Evolutionary conservation across 306 rosid genomes (phyloP).

Genomic region (Urtica urens): DNA sequence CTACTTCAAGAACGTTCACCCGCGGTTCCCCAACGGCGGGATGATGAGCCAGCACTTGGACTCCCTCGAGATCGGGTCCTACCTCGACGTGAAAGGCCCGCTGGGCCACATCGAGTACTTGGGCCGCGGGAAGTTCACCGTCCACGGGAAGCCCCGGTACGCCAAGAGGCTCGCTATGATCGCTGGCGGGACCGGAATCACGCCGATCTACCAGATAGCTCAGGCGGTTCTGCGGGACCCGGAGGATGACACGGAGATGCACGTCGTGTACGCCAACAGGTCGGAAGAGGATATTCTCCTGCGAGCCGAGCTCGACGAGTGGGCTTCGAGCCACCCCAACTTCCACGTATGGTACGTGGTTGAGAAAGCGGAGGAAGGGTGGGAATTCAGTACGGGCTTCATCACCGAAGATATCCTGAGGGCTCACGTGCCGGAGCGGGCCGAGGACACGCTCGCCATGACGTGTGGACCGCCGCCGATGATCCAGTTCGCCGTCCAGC

Average conservation of each 20-base stretch:
- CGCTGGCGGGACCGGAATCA: slow-evolving; percentile 87
- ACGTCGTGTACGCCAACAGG: slow-evolving; percentile 62
- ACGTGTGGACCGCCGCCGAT: slow-evolving; percentile 79
- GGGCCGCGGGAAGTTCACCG: slow-evolving; percentile 47
- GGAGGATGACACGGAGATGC: slow-evolving; percentile 64
- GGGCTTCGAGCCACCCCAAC: slow-evolving; percentile 44
- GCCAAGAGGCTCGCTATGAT: slow-evolving; percentile 58
- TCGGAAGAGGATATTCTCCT: slow-evolving; percentile 66
- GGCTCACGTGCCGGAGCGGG: slow-evolving; percentile 50
- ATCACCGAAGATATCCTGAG: slow-evolving; percentile 44
- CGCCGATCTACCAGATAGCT: slow-evolving; percentile 70
- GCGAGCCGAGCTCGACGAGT: slow-evolving; percentile 53
- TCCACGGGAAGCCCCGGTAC: slow-evolving; percentile 39
- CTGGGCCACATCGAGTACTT: slow-evolving; percentile 71
- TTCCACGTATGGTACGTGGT: slow-evolving; percentile 79
- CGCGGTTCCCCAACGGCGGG: slow-evolving; percentile 67
- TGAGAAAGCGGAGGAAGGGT: slow-evolving; percentile 35
- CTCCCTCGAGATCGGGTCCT: slow-evolving; percentile 28
- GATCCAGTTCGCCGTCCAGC: slow-evolving; percentile 65
- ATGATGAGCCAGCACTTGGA: slow-evolving; percentile 62
- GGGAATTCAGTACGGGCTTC: slow-evolving; percentile 63
- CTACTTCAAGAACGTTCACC: slow-evolving; percentile 58
- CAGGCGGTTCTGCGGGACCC: slow-evolving; percentile 62
- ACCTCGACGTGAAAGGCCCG: slow-evolving; percentile 69
- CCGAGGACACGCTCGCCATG: slow-evolving; percentile 45